These are phyloP conservation scores for Rubia tinctorum DNA, from an alignment of 305 asterid genomes.

Conservation along the genomic window DNA sequence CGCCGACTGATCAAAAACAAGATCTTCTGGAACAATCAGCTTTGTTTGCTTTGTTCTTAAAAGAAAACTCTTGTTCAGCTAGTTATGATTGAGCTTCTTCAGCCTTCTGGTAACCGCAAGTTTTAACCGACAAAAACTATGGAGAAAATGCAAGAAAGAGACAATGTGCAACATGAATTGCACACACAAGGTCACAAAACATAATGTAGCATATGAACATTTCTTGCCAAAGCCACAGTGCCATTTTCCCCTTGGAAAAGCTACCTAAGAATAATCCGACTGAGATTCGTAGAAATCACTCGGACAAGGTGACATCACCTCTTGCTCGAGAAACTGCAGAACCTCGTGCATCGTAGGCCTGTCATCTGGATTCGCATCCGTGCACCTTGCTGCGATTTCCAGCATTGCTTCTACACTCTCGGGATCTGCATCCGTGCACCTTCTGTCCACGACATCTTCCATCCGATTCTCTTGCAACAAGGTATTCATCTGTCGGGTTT, in stretches of 20 bases:
- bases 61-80: too few relatives aligned
- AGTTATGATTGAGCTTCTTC: too few relatives aligned
- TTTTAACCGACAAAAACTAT: neutral
- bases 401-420: slow-evolving; percentile 83
- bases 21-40: too few relatives aligned
- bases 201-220: neutral
- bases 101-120: too few relatives aligned
- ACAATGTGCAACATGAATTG: slow-evolving; percentile 21
- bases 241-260: neutral
- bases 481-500: slow-evolving; percentile 60
- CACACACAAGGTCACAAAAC: neutral
- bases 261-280: slow-evolving; percentile 57
- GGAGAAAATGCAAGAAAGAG: neutral
- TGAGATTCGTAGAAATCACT: slow-evolving; percentile 83
- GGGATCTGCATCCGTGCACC: slow-evolving; percentile 64
- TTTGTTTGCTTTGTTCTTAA: too few relatives aligned
- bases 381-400: slow-evolving; percentile 84
- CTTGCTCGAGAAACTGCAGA: slow-evolving; percentile 87
- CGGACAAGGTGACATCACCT: slow-evolving; percentile 84
- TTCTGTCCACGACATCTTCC: slow-evolving; percentile 63
- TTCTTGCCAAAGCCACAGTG: neutral
- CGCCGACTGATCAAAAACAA: too few relatives aligned
- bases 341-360: slow-evolving; percentile 92
- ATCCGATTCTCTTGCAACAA: slow-evolving; percentile 58
- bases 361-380: slow-evolving; percentile 74